These are phyloP conservation scores for Plenodomus biglobosus DNA, from an alignment of 2,329 filamentous ascomycete species.

Conservation along the genomic window DNA sequence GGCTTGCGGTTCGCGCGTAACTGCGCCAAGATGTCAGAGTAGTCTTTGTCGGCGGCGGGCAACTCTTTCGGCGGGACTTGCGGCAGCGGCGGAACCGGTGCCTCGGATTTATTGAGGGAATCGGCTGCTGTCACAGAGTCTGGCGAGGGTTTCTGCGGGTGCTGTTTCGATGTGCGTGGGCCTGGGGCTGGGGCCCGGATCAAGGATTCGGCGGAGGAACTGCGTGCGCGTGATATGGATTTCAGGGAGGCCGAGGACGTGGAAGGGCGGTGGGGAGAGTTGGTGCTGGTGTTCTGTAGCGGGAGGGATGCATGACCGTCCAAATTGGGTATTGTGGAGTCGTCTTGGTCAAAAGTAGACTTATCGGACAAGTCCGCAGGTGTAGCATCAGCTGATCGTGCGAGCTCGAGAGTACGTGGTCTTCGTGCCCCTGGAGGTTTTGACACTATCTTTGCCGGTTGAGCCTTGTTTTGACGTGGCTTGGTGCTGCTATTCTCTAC, in stretches of 20 bases:
- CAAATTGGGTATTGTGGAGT: conserved; percentile 11
- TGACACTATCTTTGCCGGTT: conserved; percentile 12
- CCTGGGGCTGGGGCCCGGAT: conserved; percentile 19
- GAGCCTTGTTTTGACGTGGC: conserved; percentile 22
- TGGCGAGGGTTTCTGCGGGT: conserved; percentile 19
- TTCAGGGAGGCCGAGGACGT: conserved; percentile 29
- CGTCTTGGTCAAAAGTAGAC: conserved; percentile 12
- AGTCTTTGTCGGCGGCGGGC: conserved; percentile 30
- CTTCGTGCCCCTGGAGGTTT: conserved; percentile 20
- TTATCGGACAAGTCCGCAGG: conserved; percentile 15
- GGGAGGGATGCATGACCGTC: conserved; percentile 30
- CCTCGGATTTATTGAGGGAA: conserved; percentile 25
- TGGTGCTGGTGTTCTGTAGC: conserved; percentile 34
- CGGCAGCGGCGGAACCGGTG: conserved; percentile 15
- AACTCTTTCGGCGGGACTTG: conserved; percentile 12
- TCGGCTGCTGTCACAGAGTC: conserved; percentile 11
- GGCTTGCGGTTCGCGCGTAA: conserved; percentile 36
- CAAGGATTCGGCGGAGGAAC: conserved; percentile 24
- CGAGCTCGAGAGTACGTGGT: conserved; percentile 29
- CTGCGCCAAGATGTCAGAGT: conserved; percentile 35
- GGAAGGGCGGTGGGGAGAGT: conserved; percentile 36
- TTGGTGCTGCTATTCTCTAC: conserved; percentile 27
- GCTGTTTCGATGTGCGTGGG: conserved; percentile 7
- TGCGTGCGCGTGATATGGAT: conserved; percentile 12
- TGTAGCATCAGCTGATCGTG: conserved; percentile 21